Conservation (phyloP, 2,329 filamentous ascomycete genomes). For the Juglanconis sp. region DNA sequence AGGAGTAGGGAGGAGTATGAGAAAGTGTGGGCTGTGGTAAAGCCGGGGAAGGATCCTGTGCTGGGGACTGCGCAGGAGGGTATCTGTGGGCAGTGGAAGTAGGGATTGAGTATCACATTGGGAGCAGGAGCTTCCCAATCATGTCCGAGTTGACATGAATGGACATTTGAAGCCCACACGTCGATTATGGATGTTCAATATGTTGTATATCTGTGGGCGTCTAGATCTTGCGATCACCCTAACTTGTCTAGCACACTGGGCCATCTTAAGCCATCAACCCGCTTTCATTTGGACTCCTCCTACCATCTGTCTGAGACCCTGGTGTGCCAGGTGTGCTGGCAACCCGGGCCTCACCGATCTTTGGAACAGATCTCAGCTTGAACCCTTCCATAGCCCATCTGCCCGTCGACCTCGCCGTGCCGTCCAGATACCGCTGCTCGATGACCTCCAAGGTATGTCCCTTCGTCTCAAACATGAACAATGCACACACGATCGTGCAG, state of each 20-base stretch:
- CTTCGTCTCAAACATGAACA: slow-evolving; percentile 42
- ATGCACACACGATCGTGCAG: slow-evolving; percentile 32
- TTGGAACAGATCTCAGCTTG: slow-evolving; percentile 5
- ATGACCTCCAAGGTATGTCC: slow-evolving; percentile 41
- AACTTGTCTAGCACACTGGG: no score
- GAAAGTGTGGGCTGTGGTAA: slow-evolving; percentile 42
- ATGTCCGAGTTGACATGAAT: no score
- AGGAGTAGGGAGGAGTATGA: slow-evolving; percentile 40
- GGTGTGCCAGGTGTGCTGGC: slow-evolving; percentile 6
- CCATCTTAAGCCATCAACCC: not conserved
- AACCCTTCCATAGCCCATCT: slow-evolving; percentile 8
- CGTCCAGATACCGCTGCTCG: slow-evolving; percentile 23
- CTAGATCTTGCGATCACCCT: no score
- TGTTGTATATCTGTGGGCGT: not conserved
- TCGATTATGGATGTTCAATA: not conserved
- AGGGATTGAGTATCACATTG: not conserved
- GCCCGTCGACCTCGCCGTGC: not conserved
- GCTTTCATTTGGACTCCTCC: not conserved
- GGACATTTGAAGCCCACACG: not conserved
- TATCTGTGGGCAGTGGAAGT: slow-evolving; percentile 11
- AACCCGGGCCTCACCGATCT: not conserved
- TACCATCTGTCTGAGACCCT: not conserved
- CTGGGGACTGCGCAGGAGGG: slow-evolving; percentile 30
- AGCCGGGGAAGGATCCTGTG: slow-evolving; percentile 45
- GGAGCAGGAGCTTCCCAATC: no score